A percentile compares a stretch with the other conserved stretches of the same genome.
These are phyloP conservation scores for Nicotiana knightiana DNA, from an alignment of 257 asterid genomes.

Conservation along the genomic window DNA sequence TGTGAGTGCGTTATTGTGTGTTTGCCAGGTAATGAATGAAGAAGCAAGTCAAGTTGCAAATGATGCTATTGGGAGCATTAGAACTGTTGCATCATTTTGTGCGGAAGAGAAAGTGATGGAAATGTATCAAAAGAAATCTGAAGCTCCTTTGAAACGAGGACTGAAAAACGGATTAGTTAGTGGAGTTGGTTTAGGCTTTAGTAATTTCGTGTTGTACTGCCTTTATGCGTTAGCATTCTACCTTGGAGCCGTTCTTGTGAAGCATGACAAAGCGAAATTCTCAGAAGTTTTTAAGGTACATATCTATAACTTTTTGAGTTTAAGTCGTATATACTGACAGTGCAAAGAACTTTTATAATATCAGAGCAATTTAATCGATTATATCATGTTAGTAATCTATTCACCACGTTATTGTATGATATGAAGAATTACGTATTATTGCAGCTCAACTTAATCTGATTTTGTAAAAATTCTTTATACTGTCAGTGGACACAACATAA, in stretches of 20 bases:
- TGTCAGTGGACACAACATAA: neutral
- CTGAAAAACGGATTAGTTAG: slow-evolving; percentile 39
- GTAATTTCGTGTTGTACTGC: slow-evolving; percentile 39
- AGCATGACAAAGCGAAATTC: slow-evolving; percentile 42
- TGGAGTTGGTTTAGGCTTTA: slow-evolving; percentile 52
- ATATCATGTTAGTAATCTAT: neutral
- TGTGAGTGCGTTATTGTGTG: neutral
- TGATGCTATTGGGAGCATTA: slow-evolving; percentile 57
- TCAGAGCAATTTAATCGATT: neutral
- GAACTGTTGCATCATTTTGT: slow-evolving; percentile 65
- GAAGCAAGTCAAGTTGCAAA: slow-evolving; percentile 62
- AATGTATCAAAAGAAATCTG: slow-evolving; percentile 44
- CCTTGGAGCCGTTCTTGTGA: slow-evolving; percentile 58
- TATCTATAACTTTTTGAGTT: neutral
- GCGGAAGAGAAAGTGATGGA: slow-evolving; percentile 59
- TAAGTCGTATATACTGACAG: neutral
- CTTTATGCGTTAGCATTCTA: slow-evolving; percentile 55
- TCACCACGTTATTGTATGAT: neutral
- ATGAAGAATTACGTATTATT: too few species aligned
- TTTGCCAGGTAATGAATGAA: slow-evolving; percentile 45
- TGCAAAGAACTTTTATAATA: neutral
- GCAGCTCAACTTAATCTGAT: too few species aligned
- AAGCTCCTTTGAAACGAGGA: slow-evolving; percentile 35
- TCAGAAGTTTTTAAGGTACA: slow-evolving; percentile 53
- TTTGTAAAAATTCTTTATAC: too few species aligned